Base-by-base conservation (phyloP, 2,329 filamentous ascomycete species). In the Beauveria rudraprayagi region DNA sequence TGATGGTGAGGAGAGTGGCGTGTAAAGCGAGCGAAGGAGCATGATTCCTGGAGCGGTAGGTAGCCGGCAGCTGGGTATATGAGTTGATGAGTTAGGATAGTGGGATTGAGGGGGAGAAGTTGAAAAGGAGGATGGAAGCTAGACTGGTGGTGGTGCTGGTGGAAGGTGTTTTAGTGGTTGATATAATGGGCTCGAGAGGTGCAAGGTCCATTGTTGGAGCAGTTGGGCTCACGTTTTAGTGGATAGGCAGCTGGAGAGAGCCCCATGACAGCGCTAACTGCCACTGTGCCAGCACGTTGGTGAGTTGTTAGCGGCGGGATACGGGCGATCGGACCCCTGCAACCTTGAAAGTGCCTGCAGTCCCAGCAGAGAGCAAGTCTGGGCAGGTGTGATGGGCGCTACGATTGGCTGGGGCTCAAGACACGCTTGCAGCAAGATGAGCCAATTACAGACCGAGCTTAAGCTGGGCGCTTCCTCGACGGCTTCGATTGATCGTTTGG, bases 381-480 rank as follows among this genome's bases (percentile, higher is more conserved):
- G 3, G 19, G 30, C 34, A 14, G 43, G 43, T 24, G 53, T 54
- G 61, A 62, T 59, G 41, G 19, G 50, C 55, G 43, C 48, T 48
- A 16, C 44, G 43, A 62, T 62, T 62, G 61, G 61, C 50, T 34
- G 44, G n/a, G 16, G 6, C 24, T 17, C 30, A 10, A 46, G 44
- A 55, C 61, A 54, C 37, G 37, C 40, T 34, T 50, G 61, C 50
- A 52, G 19, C 26, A 17, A n/a, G 10, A 26, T 28, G 41, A 9
- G 17, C 61, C 43, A 64, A 64, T 64, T 50, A 61, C 34, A 44
- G 24, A 22, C 7, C 17, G 28, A 11, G 24, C 30, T 41, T 10
- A 46, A 43, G 48, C 24, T 60, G 61, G 63, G 64, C 64, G 64
- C 64, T 65, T 65, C 48, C 60, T 56, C 61, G 62, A 48, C 60